Conservation (phyloP, 2,329 filamentous ascomycete genomes). For the Shiraia bambusicola region DNA sequence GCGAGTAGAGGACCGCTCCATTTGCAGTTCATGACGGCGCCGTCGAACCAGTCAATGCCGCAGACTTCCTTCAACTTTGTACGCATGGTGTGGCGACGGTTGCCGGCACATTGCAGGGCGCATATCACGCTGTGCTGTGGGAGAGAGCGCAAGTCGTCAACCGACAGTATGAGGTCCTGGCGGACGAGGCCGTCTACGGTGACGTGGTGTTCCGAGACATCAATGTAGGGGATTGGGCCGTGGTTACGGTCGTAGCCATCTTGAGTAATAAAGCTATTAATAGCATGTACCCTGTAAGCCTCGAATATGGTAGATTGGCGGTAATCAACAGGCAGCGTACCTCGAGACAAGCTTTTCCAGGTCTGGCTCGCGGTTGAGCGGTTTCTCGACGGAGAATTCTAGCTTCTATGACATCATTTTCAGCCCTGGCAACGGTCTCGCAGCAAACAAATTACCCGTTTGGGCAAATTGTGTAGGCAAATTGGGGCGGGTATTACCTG, state of each 20-base stretch:
- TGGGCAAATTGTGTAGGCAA: constrained; percentile 12
- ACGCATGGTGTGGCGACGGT: constrained; percentile 62
- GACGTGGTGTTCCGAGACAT: constrained; percentile 46
- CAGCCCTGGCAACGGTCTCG: constrained; percentile 4
- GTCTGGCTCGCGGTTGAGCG: constrained; percentile 53
- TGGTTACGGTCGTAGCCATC: constrained; percentile 61
- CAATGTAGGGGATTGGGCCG: constrained; percentile 53
- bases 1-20: constrained; percentile 55
- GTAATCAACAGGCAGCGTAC: constrained; percentile 17
- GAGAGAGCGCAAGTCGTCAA: constrained; percentile 52
- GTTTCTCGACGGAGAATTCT: constrained; percentile 48
- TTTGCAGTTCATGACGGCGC: constrained; percentile 61
- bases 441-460: constrained; percentile 19
- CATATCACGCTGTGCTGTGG: constrained; percentile 58
- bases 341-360: constrained; percentile 49
- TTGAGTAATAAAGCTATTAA: constrained; percentile 51
- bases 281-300: background rate
- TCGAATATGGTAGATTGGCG: background rate
- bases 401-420: constrained; percentile 31
- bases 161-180: constrained; percentile 48
- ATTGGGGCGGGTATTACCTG: constrained; percentile 26
- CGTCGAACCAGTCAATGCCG: constrained; percentile 63
- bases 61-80: constrained; percentile 60
- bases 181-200: constrained; percentile 54
- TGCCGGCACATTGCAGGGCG: constrained; percentile 62